Evolutionary conservation across 148 eudicot genomes (phyloP), one percentile per base, ranked within the genome.

Genomic region (Silene uniflora): DNA sequence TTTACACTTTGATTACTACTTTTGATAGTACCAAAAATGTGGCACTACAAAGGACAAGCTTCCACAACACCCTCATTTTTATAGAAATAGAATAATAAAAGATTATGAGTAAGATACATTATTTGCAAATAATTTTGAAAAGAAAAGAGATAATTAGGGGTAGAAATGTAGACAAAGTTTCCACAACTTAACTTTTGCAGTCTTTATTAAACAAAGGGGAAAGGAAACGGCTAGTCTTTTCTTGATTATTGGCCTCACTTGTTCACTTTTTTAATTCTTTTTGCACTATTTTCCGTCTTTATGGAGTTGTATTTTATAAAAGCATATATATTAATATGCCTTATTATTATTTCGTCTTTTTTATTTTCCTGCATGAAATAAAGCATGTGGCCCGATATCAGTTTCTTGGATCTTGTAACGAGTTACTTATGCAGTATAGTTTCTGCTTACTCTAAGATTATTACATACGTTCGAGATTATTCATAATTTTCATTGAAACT

Each of bases 151-250:
- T n/a, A n/a, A 73, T 44, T 76, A 65, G 59, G 61, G n/a, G n/a
- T n/a, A 60, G 59, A 29, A 72, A 79, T 83, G 85, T 86, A 75
- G 88, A 89, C 90, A 87, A 89, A 87, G 92, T 87, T 87, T 89
- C 88, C 86, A 89, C 90, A 87, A 32, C 75, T 58, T 73, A 86
- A 77, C 88, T 82, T 88, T 89, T 80, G 84, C 92, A 87, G 90
- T 83, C 83, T 84, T 85, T 76, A 44, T 69, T 69, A 77, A 77
- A 82, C 46, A 67, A 42, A 72, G 58, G 47, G 75, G 73, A 46
- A 24, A 46, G 23, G 71, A 83, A 86, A 80, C 81, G 83, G 80
- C 83, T 75, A 76, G 79, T 86, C 80, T 81, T 79, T 75, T 29
- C 61, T 69, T 68, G 72, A 59, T 59, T 58, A 74, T 73, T 81